Percentiles rank a stretch among this genome's conserved stretches.
phyloP scores from a whole-genome alignment of 2,329 filamentous ascomycete species.

The Aspergillus spinulosporus region DNA sequence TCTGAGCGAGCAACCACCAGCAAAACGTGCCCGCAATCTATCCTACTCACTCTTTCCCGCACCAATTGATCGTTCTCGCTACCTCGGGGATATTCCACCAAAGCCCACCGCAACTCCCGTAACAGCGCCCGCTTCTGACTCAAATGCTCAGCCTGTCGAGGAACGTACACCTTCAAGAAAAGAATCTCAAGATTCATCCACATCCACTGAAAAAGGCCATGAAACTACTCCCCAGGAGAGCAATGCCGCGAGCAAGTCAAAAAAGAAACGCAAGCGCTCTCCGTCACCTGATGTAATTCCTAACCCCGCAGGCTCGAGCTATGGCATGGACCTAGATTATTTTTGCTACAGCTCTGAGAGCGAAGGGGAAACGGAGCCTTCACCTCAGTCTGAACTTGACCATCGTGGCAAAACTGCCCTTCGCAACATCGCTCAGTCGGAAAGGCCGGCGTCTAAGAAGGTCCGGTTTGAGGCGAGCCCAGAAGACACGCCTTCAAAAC shows the following conservation, averaged over 20 bases:
- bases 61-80: conserved; percentile 26
- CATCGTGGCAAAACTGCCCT: conserved; percentile 19
- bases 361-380: conserved; percentile 29
- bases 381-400: conserved; percentile 14
- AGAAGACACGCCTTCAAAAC: conserved; percentile 36
- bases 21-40: conserved; percentile 22
- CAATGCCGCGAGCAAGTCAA: conserved; percentile 5
- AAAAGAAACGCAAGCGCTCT: conserved; percentile 43
- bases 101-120: conserved; percentile 12
- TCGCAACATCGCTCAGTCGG: conserved; percentile 21
- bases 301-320: conserved; percentile 43
- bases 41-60: conserved; percentile 32
- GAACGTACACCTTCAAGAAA: conserved; percentile 4
- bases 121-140: not conserved
- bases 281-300: conserved; percentile 44
- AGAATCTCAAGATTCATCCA: not conserved
- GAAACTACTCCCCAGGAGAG: conserved; percentile 3
- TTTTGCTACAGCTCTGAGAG: conserved; percentile 37
- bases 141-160: not conserved
- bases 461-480: conserved; percentile 38
- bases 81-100: conserved; percentile 21
- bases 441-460: conserved; percentile 29
- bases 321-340: conserved; percentile 43
- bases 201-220: conserved; percentile 5
- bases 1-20: conserved; percentile 20